A percentile compares a stretch with the other conserved stretches of the same genome.
phyloP scores from a whole-genome alignment of 2,329 filamentous ascomycete species.

The Pestalotiopsis fici region DNA sequence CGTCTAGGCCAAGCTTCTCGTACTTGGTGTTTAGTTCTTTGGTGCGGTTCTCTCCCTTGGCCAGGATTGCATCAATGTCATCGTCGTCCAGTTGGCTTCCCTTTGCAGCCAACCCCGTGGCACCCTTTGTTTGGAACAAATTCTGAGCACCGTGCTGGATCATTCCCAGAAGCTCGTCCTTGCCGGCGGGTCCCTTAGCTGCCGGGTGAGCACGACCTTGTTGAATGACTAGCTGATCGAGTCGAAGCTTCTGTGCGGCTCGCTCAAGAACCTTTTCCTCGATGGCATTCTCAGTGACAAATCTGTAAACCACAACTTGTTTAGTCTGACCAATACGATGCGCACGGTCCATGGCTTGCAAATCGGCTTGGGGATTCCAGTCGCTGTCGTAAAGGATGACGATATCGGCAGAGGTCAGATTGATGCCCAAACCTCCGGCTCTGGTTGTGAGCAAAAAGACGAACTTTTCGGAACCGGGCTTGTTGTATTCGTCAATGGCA shows the following conservation, averaged over 20 bases:
- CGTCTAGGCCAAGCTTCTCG: slow-evolving; percentile 94
- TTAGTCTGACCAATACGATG: slow-evolving; percentile 99
- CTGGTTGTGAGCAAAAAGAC: slow-evolving; percentile 93
- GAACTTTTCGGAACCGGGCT: slow-evolving; percentile 92
- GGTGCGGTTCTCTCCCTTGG: slow-evolving; percentile 84
- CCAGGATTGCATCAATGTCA: slow-evolving; percentile 87
- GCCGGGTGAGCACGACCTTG: slow-evolving; percentile 92
- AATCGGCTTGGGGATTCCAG: slow-evolving; percentile 97
- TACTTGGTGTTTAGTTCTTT: slow-evolving; percentile 91
- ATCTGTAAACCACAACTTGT: slow-evolving; percentile 94
- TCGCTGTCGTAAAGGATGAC: slow-evolving; percentile 97
- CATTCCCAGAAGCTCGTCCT: slow-evolving; percentile 95
- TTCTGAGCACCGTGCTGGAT: slow-evolving; percentile 98
- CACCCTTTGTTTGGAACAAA: slow-evolving; percentile 77
- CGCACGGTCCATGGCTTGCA: slow-evolving; percentile 98
- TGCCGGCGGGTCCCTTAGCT: slow-evolving; percentile 87
- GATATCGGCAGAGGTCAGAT: slow-evolving; percentile 91
- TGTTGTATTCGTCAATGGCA: slow-evolving; percentile 98
- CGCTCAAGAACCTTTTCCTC: slow-evolving; percentile 98
- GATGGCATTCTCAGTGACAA: slow-evolving; percentile 96
- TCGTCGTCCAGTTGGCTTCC: slow-evolving; percentile 73
- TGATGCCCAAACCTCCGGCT: slow-evolving; percentile 95
- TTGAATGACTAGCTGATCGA: slow-evolving; percentile 97
- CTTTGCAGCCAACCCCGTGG: slow-evolving; percentile 62
- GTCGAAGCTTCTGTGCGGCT: slow-evolving; percentile 91